Evolutionary conservation across 352 stramenopile genomes (phyloP).

Genomic region (Globisporangium solare): DNA sequence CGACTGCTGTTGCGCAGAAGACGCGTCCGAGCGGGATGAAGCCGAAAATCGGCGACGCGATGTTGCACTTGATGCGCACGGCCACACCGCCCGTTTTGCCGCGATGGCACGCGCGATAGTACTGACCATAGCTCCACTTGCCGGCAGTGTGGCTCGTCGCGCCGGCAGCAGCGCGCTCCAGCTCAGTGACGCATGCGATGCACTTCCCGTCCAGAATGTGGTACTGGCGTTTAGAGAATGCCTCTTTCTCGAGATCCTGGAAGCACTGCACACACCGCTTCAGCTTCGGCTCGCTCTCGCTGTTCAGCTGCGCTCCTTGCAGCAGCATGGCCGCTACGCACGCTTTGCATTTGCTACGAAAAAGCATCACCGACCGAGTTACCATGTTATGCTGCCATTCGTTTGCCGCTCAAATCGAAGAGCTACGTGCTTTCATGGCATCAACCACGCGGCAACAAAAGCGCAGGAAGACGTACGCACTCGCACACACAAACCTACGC

Average conservation of each 20-base stretch:
- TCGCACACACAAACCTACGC: conserved; percentile 29
- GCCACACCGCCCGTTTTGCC: conserved; percentile 61
- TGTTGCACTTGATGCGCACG: conserved; percentile 62
- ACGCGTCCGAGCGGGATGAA: conserved; percentile 60
- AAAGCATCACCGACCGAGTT: background rate
- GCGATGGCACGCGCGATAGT: conserved; percentile 66
- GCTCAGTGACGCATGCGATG: conserved; percentile 39
- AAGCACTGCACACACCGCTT: conserved; percentile 80
- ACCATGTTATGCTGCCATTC: too few relatives aligned
- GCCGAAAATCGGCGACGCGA: conserved; percentile 59
- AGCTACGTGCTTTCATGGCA: background rate
- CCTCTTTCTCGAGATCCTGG: conserved; percentile 45
- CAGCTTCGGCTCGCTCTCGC: conserved; percentile 21
- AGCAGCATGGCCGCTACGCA: conserved; percentile 37
- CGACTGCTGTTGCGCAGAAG: conserved; percentile 44
- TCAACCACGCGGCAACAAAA: too few relatives aligned
- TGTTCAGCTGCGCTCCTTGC: conserved; percentile 13
- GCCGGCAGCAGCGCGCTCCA: conserved; percentile 31
- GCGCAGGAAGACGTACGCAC: too few relatives aligned
- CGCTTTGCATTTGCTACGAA: conserved; percentile 47
- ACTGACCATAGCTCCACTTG: conserved; percentile 61
- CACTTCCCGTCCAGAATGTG: conserved; percentile 66
- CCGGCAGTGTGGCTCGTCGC: conserved; percentile 17
- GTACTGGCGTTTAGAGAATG: conserved; percentile 72
- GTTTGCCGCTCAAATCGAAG: background rate